Percentiles rank a stretch among this genome's conserved stretches.
Evolutionary conservation across 1,139 yeast genomes (phyloP).

Genomic region (Ogataea hybrid): DNA sequence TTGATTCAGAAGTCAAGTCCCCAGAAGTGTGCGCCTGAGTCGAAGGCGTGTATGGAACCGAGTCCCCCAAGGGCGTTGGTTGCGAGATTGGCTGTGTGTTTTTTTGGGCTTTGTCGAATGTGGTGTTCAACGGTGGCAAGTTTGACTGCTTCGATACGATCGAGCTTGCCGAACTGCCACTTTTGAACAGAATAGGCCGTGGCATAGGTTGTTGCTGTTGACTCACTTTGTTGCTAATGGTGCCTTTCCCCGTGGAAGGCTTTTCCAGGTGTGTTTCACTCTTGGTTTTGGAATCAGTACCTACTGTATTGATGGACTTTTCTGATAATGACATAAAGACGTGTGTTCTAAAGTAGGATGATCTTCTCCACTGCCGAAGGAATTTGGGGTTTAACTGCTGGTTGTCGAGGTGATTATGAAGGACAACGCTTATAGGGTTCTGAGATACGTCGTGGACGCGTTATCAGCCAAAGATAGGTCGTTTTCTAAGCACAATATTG

Average conservation of each 20-base stretch:
- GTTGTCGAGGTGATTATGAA: neutral
- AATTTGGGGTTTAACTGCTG: neutral
- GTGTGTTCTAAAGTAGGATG: neutral
- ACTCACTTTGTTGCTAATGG: neutral
- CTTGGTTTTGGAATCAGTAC: neutral
- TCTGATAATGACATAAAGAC: constrained; percentile 17
- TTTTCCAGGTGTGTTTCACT: neutral
- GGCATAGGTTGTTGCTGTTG: constrained; percentile 13
- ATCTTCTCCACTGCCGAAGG: neutral
- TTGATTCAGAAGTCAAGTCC: constrained; percentile 2
- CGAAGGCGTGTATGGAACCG: neutral
- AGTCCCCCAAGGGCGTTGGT: neutral
- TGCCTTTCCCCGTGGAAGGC: neutral
- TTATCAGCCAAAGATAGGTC: constrained; percentile 1
- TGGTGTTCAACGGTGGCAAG: constrained; percentile 26
- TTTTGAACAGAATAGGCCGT: constrained; percentile 21
- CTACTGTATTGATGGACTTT: constrained; percentile 18
- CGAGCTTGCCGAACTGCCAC: constrained; percentile 13
- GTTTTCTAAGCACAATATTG: neutral
- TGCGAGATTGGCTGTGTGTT: neutral
- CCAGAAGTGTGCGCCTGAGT: neutral
- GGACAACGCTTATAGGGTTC: neutral
- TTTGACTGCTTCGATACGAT: constrained; percentile 19
- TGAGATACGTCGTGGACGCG: neutral
- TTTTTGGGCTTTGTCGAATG: constrained; percentile 13